Conservation (phyloP, 371 early-diverging fungal genomes). For the Mortierella sp. region DNA sequence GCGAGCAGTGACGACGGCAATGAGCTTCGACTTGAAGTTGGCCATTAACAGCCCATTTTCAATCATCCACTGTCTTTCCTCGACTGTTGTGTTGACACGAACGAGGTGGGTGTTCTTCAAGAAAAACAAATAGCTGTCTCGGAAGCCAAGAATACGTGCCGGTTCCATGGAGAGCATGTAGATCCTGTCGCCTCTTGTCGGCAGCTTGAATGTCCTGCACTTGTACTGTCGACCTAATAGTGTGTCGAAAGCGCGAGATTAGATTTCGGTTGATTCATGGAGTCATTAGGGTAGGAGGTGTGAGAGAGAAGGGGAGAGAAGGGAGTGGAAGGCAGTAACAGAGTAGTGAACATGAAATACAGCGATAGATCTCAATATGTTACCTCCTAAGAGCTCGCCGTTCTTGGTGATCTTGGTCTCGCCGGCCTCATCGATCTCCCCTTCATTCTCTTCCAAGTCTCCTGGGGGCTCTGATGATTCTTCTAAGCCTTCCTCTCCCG, state of each 20-base stretch:
- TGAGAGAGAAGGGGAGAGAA: too few species aligned
- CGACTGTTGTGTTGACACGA: constrained; percentile 78
- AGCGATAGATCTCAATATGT: not conserved
- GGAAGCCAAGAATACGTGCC: constrained; percentile 80
- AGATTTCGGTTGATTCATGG: too few species aligned
- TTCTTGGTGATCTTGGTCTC: constrained; percentile 77
- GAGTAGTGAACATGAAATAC: not conserved
- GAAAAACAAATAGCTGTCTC: constrained; percentile 93
- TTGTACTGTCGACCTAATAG: constrained; percentile 74
- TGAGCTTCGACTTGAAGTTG: constrained; percentile 80
- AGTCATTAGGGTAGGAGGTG: too few species aligned
- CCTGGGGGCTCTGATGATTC: constrained; percentile 15
- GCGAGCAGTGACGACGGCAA: constrained; percentile 87
- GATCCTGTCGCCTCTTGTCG: constrained; percentile 73
- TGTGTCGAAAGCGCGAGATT: not conserved
- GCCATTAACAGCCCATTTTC: constrained; percentile 76
- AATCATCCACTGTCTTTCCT: constrained; percentile 80
- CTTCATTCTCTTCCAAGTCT: constrained; percentile 60
- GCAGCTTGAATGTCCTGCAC: constrained; percentile 75
- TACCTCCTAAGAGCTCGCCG: constrained; percentile 80
- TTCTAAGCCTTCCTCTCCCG: constrained; percentile 7
- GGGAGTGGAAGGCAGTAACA: too few species aligned
- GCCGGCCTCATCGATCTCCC: constrained; percentile 73
- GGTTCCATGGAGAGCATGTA: constrained; percentile 92
- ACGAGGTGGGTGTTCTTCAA: constrained; percentile 80